Base-by-base conservation (phyloP, 228 moss, liverwort and hornwort species). In the Sphagnum fallax region DNA sequence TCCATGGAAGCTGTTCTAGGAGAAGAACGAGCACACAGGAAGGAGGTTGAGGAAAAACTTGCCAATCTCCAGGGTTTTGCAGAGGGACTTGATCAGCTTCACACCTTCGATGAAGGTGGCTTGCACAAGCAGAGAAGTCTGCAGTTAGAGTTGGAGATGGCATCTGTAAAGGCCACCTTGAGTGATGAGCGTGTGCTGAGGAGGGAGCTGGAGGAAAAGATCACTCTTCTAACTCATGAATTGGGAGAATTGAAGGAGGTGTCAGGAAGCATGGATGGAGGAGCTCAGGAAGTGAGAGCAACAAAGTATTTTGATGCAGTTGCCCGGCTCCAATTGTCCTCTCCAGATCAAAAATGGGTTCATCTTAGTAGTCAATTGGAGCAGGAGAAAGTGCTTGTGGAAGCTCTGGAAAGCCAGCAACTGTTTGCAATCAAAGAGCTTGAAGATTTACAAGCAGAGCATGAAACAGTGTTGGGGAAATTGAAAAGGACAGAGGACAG, bases 331-430 rank as follows among this genome's bases (percentile, higher is more conserved):
- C 83, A 87, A 69, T 69, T 70, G 72, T 76, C 49, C 61, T 80
- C 87, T 52, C 83, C 87, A 0, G 87, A 80, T 55, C 76, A 50
- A 59, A 88, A 70, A 50, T 65, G 77, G 62, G 67, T 80, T 16
- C 79, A 80, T 49, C 75, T 84, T 48, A 75, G 61, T 65, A 69
- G 75, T 63, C 77, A 88, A 69, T 64, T 88, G 10, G 83, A 85
- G 63, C 74, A 91, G 4, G 89, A 80, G 7, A 76, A 83, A 72
- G 71, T 70, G 52, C 53, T 92, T 63, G 77, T 89, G 71, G 89
- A 96, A 60, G 95, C 89, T 47, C 74, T 92, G 73, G 92, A 91
- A 74, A 82, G 81, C 6, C 91, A 92, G 57, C 85, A 92, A 65
- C 75, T 92, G 12, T 83, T 48, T 68, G 85, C 91, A 14, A 75